Percentiles rank a stretch among this genome's conserved stretches.
Conservation (phyloP, 1,284 basidiomycete genomes). For the Ceratobasidium sp. region DNA sequence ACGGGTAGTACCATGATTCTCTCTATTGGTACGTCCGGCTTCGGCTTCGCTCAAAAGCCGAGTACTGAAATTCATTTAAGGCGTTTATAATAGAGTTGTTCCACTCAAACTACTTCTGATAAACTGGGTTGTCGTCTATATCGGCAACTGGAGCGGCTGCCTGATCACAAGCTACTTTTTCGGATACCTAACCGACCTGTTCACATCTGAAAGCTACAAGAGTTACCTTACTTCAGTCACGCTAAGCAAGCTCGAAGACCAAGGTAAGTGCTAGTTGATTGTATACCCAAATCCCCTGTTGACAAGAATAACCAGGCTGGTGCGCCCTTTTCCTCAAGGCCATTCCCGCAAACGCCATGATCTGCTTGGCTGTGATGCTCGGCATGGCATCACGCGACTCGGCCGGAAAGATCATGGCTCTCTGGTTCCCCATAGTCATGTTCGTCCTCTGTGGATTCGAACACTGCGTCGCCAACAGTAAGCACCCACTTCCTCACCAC, state of each 20-base stretch:
- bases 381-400: conserved; percentile 50
- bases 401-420: conserved; percentile 51
- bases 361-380: conserved; percentile 51
- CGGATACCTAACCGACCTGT: conserved; percentile 50
- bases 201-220: conserved; percentile 38
- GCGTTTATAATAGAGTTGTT: conserved; percentile 15
- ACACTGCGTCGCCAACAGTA: conserved; percentile 51
- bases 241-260: conserved; percentile 27
- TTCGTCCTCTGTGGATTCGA: conserved; percentile 48
- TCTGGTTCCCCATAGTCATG: conserved; percentile 51
- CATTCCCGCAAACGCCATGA: conserved; percentile 50
- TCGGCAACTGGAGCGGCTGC: conserved; percentile 51
- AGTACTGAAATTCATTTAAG: conserved; percentile 3
- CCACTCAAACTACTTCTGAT: conserved; percentile 26
- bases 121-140: conserved; percentile 50
- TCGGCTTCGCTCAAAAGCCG: background rate
- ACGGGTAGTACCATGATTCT: conserved; percentile 52
- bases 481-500: background rate
- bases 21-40: conserved; percentile 46
- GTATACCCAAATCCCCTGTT: background rate
- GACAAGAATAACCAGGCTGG: conserved; percentile 46
- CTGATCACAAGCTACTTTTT: conserved; percentile 50
- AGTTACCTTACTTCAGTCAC: conserved; percentile 12
- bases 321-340: conserved; percentile 50
- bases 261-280: background rate